Percentiles rank a stretch among this genome's conserved stretches.
Conservation (phyloP, 1,139 yeast species). For the Protomyces lactucae-debilis region DNA sequence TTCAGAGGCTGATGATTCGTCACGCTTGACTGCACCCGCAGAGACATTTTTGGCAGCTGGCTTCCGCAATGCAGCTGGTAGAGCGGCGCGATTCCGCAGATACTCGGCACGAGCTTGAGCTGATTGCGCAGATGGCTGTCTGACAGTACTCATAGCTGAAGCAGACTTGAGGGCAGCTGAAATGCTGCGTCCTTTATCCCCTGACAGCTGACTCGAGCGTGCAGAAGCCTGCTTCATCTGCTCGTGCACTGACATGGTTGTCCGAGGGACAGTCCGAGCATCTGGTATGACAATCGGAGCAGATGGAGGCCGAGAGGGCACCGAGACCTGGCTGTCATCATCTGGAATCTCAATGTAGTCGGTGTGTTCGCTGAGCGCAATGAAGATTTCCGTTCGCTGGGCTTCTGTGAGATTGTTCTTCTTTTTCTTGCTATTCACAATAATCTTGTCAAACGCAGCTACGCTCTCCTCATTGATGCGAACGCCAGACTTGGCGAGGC, state of each 20-base stretch:
- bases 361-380: slow-evolving; percentile 30
- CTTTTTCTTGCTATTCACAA: slow-evolving; percentile 59
- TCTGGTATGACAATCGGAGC: not conserved
- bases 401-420: slow-evolving; percentile 45
- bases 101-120: slow-evolving; percentile 19
- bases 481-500: slow-evolving; percentile 54
- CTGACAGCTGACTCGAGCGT: not conserved
- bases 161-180: not conserved
- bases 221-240: slow-evolving; percentile 4
- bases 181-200: not conserved
- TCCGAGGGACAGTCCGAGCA: not conserved
- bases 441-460: slow-evolving; percentile 55
- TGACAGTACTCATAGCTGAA: not conserved
- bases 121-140: not conserved
- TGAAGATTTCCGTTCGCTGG: slow-evolving; percentile 33
- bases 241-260: slow-evolving; percentile 10
- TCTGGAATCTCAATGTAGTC: slow-evolving; percentile 14
- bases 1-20: slow-evolving; percentile 25
- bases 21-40: slow-evolving; percentile 17
- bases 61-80: slow-evolving; percentile 4
- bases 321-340: not conserved
- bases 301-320: not conserved
- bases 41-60: slow-evolving; percentile 24
- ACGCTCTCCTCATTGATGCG: slow-evolving; percentile 50
- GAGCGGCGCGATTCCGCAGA: slow-evolving; percentile 13